Base-by-base conservation (phyloP, 2,329 filamentous ascomycete species). In the Pseudopithomyces chartarum region DNA sequence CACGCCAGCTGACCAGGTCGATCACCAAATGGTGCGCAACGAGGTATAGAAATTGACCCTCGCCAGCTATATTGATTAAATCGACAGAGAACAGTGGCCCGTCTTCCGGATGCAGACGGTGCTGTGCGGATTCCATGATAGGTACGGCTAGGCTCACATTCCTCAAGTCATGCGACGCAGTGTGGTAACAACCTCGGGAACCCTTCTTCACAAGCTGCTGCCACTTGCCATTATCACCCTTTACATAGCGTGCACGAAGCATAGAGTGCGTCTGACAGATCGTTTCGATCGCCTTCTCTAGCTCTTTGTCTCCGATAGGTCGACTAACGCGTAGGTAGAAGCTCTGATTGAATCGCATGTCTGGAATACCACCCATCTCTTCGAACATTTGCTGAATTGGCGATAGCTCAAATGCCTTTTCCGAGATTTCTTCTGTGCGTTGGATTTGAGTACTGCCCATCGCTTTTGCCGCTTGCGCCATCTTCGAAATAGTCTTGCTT, bases 1-100 rank as follows among this genome's bases (percentile, higher is more conserved):
- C 70, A 3, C 75, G 66, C 79, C 79, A 81, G 0, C 78, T 79
- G 0, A 80, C 76, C 1, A 80, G 64, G 52, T 80, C 78, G 6
- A 80, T 67, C 33, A 71, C 58, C 26, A 71, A 48, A 56, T 73
- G 69, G 56, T 73, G 65, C 12, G 61, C 64, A 15, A 68, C 67
- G 52, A 69, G 64, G 29, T 71, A 60, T 3, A 64, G 47, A 36
- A 49, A 54, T 4, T 57, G 52, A 6, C 50, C 53, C 10, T 36
- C 20, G 19, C 20, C 53, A 17, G 64, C 53, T 22, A 47, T 20
- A 12, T 68, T 58, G 55, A 73, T 65, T 2, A 73, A 57, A 43
- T 68, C 69, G 3, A 63, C 60, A 17, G 56, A 54, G 32, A 64
- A 60, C 3, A 64, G 42, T 1, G 57, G 59, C 10, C 61, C 62